A percentile compares a stretch with the other conserved stretches of the same genome.
Evolutionary conservation across 2,329 filamentous ascomycete genomes (phyloP).

Genomic region (Diaporthe sp.): DNA sequence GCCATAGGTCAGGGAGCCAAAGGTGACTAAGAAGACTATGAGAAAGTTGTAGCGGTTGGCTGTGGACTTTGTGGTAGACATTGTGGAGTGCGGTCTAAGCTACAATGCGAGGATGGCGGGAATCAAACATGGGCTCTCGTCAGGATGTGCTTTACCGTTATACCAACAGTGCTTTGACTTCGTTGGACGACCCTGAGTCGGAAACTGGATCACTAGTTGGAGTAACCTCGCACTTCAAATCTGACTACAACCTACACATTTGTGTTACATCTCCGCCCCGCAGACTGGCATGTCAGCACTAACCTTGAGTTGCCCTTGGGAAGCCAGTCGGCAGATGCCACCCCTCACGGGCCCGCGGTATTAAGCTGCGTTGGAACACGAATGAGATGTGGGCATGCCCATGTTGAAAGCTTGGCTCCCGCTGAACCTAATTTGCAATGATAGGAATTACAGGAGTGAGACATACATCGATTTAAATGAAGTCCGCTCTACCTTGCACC

Average conservation of each 20-base stretch:
- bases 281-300: slow-evolving; percentile 7
- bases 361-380: neutral
- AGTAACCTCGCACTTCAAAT: slow-evolving; percentile 14
- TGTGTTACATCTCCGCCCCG: slow-evolving; percentile 1
- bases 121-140: neutral
- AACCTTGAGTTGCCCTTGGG: neutral
- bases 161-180: neutral
- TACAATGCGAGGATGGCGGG: neutral
- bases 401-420: neutral
- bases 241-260: neutral
- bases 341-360: neutral
- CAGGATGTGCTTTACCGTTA: neutral
- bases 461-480: too few species aligned
- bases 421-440: neutral
- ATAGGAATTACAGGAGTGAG: neutral
- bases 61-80: neutral
- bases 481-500: too few species aligned
- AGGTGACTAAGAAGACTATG: slow-evolving; percentile 43
- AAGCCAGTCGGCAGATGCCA: neutral
- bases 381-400: neutral
- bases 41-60: slow-evolving; percentile 39
- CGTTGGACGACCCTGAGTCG: too few species aligned
- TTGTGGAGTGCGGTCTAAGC: neutral
- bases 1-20: slow-evolving; percentile 47
- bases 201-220: neutral